Evolutionary conservation across 2,329 filamentous ascomycete species (phyloP).

Genomic region (Sporothrix euskadiensis): DNA sequence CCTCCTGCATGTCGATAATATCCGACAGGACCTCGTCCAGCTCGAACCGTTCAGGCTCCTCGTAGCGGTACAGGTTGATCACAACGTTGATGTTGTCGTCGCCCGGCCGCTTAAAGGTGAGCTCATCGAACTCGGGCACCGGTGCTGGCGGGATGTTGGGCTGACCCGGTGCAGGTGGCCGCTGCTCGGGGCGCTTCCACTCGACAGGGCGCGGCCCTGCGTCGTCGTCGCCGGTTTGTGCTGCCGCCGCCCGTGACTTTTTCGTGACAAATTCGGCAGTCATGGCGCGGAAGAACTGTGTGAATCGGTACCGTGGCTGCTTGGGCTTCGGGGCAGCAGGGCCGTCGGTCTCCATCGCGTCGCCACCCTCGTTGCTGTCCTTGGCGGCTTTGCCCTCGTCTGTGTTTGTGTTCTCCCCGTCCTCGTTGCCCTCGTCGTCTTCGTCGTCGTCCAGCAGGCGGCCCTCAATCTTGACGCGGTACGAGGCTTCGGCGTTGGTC

Average conservation of each 20-base stretch:
- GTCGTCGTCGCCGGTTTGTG: constrained; percentile 35
- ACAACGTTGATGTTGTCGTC: constrained; percentile 92
- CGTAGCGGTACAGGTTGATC: constrained; percentile 81
- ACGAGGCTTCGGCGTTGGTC: constrained; percentile 74
- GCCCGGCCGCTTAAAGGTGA: constrained; percentile 87
- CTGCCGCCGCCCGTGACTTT: constrained; percentile 38
- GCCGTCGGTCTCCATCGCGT: constrained; percentile 63
- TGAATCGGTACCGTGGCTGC: constrained; percentile 55
- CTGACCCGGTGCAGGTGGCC: constrained; percentile 44
- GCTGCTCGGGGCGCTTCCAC: constrained; percentile 78
- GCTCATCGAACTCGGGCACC: constrained; percentile 79
- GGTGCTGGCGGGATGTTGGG: constrained; percentile 38
- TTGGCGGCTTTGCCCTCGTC: constrained; percentile 43
- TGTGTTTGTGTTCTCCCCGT: not conserved
- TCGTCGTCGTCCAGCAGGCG: constrained; percentile 72
- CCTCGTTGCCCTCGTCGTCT: constrained; percentile 48
- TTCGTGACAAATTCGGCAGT: constrained; percentile 68
- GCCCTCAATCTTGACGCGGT: constrained; percentile 89
- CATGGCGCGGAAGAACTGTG: constrained; percentile 80
- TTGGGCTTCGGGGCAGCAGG: constrained; percentile 40
- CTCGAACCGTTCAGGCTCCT: constrained; percentile 80
- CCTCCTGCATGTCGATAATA: constrained; percentile 81
- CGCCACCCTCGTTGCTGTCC: constrained; percentile 46
- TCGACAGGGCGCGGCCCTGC: constrained; percentile 57
- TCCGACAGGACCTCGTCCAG: constrained; percentile 78